phyloP scores from a whole-genome alignment of 768 basidiomycete genomes.

The Macrolepiota dolichaula region DNA sequence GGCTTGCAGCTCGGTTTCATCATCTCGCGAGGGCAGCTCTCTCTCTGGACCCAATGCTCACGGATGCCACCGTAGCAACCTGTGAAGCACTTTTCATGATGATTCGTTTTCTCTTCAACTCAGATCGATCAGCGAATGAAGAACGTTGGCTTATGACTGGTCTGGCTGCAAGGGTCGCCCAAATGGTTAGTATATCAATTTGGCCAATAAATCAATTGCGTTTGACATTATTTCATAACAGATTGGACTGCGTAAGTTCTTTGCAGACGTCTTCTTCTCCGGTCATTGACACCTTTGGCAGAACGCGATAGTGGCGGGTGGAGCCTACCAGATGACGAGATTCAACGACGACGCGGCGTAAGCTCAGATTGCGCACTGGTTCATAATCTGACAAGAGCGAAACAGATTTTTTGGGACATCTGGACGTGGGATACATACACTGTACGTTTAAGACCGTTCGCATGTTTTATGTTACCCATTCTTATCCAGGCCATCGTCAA shows the following conservation, averaged over 20 bases:
- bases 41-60: constrained; percentile 39
- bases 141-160: constrained; percentile 49
- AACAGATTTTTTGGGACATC: constrained; percentile 51
- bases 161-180: constrained; percentile 36
- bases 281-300: constrained; percentile 17
- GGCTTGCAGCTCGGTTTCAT: constrained; percentile 36
- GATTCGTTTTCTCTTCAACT: constrained; percentile 37
- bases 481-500: constrained; percentile 38
- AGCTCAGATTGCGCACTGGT: constrained; percentile 2
- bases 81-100: constrained; percentile 47
- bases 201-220: background rate
- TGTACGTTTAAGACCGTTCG: constrained; percentile 24
- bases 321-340: constrained; percentile 41
- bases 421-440: constrained; percentile 49
- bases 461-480: background rate
- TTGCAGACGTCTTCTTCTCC: background rate
- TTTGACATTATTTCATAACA: constrained; percentile 17
- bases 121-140: constrained; percentile 40
- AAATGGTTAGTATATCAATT: constrained; percentile 33
- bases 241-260: constrained; percentile 51
- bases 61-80: constrained; percentile 42
- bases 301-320: constrained; percentile 50
- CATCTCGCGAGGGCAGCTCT: constrained; percentile 46
- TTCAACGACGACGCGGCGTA: constrained; percentile 42
- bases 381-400: background rate